A percentile compares a stretch with the other conserved stretches of the same genome.
Evolutionary conservation across 2,329 filamentous ascomycete genomes (phyloP).

Genomic region (Diaporthe longicolla): DNA sequence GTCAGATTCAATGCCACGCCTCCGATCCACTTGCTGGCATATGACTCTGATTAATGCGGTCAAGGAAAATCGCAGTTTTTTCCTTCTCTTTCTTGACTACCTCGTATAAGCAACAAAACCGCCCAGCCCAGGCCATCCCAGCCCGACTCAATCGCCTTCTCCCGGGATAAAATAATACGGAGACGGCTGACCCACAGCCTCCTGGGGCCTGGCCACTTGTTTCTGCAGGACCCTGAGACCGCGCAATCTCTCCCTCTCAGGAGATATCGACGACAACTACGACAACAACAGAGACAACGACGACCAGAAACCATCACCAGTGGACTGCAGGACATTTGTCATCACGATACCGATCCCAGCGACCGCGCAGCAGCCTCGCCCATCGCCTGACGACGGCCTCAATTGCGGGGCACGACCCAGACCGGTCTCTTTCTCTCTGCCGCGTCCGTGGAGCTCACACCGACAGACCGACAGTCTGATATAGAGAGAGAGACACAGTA

Average conservation of each 20-base stretch:
- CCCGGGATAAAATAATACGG: conserved; percentile 43
- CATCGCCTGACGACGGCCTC: conserved; percentile 33
- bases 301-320: neutral
- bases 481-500: neutral
- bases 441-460: conserved; percentile 23
- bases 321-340: neutral
- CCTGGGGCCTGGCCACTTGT: conserved; percentile 41
- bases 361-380: conserved; percentile 13
- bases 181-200: conserved; percentile 41
- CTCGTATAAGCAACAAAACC: neutral
- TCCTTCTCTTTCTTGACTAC: neutral
- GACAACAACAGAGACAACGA: neutral
- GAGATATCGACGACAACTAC: conserved; percentile 32
- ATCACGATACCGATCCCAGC: conserved; percentile 2
- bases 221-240: conserved; percentile 39
- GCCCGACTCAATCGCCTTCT: conserved; percentile 25
- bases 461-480: conserved; percentile 27
- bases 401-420: conserved; percentile 37
- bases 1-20: neutral
- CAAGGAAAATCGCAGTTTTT: neutral
- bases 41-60: neutral
- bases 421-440: conserved; percentile 16
- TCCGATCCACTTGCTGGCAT: conserved; percentile 6
- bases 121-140: conserved; percentile 9
- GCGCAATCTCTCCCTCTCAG: conserved; percentile 35